Evolutionary conservation across 108 stramenopile genomes (phyloP).

Genomic region (Nitzschia sp.): DNA sequence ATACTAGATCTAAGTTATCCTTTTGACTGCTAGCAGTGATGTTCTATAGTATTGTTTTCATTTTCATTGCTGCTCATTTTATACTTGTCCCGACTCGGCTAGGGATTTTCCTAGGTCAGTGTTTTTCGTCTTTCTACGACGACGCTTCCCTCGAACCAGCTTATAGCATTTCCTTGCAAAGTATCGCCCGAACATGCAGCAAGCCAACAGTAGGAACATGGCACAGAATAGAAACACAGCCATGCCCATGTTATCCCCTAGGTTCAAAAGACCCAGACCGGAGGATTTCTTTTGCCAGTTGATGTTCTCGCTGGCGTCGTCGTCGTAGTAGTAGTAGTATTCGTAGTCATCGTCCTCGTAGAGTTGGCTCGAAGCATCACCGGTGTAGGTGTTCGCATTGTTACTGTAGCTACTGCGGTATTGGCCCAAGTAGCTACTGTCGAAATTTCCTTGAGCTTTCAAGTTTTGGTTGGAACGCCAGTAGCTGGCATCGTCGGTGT

Average conservation of each 20-base stretch:
- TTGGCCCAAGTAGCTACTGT: background rate
- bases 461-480: background rate
- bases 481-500: background rate
- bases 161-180: background rate
- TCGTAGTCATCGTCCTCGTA: background rate
- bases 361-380: constrained; percentile 4
- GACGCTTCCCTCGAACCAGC: background rate
- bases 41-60: no score
- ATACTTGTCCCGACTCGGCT: background rate
- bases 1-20: no score
- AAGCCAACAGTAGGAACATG: background rate
- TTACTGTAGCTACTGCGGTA: background rate
- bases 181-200: constrained; percentile 1
- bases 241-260: background rate
- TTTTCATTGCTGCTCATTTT: no score
- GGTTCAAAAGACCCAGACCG: constrained; percentile 1
- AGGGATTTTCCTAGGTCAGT: background rate
- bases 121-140: background rate
- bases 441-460: constrained; percentile 6
- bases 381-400: background rate
- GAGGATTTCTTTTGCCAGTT: background rate
- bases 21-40: no score
- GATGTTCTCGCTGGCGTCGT: background rate
- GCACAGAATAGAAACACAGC: background rate
- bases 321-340: background rate